Conservation (phyloP, 768 basidiomycete genomes). For the Podaxis carcinomalis region DNA sequence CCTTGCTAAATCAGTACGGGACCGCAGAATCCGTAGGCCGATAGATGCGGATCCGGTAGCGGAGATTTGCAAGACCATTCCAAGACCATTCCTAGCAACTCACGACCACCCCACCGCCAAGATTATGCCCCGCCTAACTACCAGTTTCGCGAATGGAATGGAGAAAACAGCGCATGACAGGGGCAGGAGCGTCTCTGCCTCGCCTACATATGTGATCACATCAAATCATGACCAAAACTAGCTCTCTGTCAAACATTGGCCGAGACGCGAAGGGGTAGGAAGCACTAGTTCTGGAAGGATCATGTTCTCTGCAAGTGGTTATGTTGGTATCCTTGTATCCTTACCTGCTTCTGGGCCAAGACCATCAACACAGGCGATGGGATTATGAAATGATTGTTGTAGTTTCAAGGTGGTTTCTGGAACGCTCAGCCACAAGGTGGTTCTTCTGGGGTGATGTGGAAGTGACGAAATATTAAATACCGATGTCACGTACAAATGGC, state of each 20-base stretch:
- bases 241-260: neutral
- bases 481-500: neutral
- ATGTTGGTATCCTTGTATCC: too few relatives aligned
- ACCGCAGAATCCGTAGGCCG: neutral
- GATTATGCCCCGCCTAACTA: neutral
- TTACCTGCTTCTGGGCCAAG: too few relatives aligned
- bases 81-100: neutral
- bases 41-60: too few relatives aligned
- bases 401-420: neutral
- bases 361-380: neutral
- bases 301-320: neutral
- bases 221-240: neutral
- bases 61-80: too few relatives aligned
- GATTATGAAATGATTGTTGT: neutral
- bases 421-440: neutral
- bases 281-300: neutral
- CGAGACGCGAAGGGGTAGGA: neutral
- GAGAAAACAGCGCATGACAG: neutral
- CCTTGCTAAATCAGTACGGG: conserved; percentile 1
- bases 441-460: neutral
- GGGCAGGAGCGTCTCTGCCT: neutral
- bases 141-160: neutral
- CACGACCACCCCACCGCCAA: too few relatives aligned
- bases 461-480: conserved; percentile 3
- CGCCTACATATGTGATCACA: neutral